These are phyloP conservation scores for Fomitopsis betulina DNA, from an alignment of 1,284 basidiomycete species.

Conservation along the genomic window DNA sequence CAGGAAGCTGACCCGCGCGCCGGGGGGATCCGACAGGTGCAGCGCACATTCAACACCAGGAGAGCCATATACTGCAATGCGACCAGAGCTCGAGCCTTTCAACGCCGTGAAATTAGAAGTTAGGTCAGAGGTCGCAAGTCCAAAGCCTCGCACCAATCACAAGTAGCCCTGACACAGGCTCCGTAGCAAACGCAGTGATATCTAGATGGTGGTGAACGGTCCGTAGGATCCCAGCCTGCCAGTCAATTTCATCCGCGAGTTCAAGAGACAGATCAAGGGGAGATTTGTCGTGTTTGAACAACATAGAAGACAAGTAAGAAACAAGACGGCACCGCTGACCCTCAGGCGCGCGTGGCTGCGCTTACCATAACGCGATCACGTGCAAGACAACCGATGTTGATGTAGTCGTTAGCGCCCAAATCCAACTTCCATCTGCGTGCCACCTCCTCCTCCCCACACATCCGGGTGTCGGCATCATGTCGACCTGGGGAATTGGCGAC, in stretches of 20 bases:
- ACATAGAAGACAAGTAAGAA: not conserved
- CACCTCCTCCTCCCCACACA: not conserved
- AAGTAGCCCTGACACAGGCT: conserved; percentile 70
- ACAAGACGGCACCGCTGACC: not conserved
- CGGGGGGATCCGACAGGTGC: conserved; percentile 41
- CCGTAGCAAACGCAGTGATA: conserved; percentile 58
- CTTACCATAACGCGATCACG: not conserved
- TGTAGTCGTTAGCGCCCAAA: not conserved
- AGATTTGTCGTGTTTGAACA: conserved; percentile 12
- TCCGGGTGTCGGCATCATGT: conserved; percentile 36
- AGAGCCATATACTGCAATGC: conserved; percentile 60
- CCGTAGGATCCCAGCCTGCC: conserved; percentile 47
- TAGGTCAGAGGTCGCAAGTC: not conserved
- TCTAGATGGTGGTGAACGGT: conserved; percentile 50
- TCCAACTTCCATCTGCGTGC: not conserved
- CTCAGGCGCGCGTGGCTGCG: not conserved
- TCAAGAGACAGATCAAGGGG: conserved; percentile 49
- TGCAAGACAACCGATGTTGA: not conserved
- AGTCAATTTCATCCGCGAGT: conserved; percentile 51
- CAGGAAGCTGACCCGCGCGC: conserved; percentile 51
- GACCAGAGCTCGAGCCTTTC: conserved; percentile 56
- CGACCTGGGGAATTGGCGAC: conserved; percentile 52
- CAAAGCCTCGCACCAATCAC: conserved; percentile 50
- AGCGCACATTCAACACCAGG: conserved; percentile 57
- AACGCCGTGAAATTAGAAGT: not conserved